Evolutionary conservation across 2,329 filamentous ascomycete species (phyloP), one percentile per base, ranked within the genome.

Genomic region (Thelonectria discophora): DNA sequence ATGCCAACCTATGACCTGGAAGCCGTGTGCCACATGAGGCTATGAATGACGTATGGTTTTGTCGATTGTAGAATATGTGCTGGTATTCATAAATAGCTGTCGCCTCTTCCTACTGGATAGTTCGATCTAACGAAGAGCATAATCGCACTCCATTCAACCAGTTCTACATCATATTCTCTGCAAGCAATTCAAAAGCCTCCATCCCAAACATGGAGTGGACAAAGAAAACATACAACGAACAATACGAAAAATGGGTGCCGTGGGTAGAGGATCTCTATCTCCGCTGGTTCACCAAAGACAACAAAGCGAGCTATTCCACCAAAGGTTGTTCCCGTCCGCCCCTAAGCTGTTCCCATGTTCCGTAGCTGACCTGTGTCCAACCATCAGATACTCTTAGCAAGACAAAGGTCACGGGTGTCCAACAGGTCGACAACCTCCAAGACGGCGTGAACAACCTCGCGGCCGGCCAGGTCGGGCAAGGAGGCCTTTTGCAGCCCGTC

Each of bases 251-350:
- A 70, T 93, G 90, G 90, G 84, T 91, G 74, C 90, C 90, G 1
- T 92, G 90, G 90, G 79, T 92, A 58, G 90, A 93, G 76, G 90
- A 93, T 74, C 76, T 87, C 61, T 91, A 91, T 74, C 82, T 93
- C 27, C 81, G 83, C 54, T 92, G 86, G 82, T 92, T 92, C 76
- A 90, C 88, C 70, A 89, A 88, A 65, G 89, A 92, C 73, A 93
- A 93, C 82, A 92, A 93, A 77, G 85, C 88, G 5, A 89, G 85
- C 73, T 92, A 92, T 71, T 81, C 86, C 6, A 83, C 89, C 2
- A 91, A 89, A 76, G 84, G 90, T 91, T 75, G 34, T 12, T 75
- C 20, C 9, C 30, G 18, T 52, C 47, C 21, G 15, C 10, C 15
- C 21, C 21, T 2, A 30, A 12, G 12, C 5, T 30, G 2, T 30